These are phyloP conservation scores for Sarcodon aspratus DNA, from an alignment of 768 basidiomycete species.

Conservation along the genomic window DNA sequence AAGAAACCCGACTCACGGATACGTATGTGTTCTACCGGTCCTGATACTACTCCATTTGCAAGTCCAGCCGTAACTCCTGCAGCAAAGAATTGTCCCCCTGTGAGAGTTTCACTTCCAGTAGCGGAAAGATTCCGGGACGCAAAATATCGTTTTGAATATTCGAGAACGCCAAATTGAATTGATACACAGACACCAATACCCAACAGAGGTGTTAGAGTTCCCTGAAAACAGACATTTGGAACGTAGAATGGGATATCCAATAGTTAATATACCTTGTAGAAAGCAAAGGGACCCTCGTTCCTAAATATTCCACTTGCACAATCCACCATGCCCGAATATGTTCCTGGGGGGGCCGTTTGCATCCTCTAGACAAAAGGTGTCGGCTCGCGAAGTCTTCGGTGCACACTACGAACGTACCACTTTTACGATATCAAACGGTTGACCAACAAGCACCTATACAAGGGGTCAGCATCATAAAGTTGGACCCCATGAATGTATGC, in stretches of 20 bases:
- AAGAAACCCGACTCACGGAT: conserved; percentile 55
- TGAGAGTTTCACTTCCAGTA: conserved; percentile 49
- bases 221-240: conserved; percentile 32
- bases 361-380: conserved; percentile 49
- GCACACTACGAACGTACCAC: conserved; percentile 37
- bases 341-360: conserved; percentile 88
- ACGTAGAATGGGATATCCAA: background rate
- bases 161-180: conserved; percentile 89
- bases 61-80: conserved; percentile 82
- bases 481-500: background rate
- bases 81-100: conserved; percentile 51
- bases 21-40: conserved; percentile 95
- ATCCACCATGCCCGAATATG: conserved; percentile 78
- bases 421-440: conserved; percentile 97
- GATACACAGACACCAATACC: conserved; percentile 94
- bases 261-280: conserved; percentile 67
- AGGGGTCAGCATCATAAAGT: conserved; percentile 5
- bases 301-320: conserved; percentile 86
- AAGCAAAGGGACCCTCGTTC: conserved; percentile 86
- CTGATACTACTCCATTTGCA: conserved; percentile 86
- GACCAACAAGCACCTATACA: conserved; percentile 72
- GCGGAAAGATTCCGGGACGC: conserved; percentile 51
- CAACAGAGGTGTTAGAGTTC: conserved; percentile 79
- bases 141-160: conserved; percentile 76
- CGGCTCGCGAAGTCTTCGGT: conserved; percentile 2